Conservation (phyloP, 148 eudicot genomes). For the Chenopodium berlandieri region DNA sequence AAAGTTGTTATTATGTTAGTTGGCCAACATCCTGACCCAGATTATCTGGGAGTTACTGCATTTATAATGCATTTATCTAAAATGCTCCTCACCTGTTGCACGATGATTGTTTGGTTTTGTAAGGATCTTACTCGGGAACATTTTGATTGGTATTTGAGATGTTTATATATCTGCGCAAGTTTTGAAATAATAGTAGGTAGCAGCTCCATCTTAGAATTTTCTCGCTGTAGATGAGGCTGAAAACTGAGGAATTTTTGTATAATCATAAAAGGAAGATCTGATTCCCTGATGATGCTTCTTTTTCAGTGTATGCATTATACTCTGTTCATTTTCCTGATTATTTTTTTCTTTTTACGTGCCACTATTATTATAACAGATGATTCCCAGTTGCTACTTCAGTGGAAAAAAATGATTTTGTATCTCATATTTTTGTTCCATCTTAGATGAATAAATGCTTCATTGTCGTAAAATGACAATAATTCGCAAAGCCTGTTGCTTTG, state of each 20-base stretch:
- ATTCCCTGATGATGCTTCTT: neutral
- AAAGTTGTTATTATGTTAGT: neutral
- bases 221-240: slow-evolving; percentile 6
- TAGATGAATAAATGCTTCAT: no score
- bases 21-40: neutral
- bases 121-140: neutral
- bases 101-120: neutral
- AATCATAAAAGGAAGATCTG: neutral
- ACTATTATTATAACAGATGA: neutral
- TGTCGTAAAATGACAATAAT: no score
- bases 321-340: neutral
- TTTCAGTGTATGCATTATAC: neutral
- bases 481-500: no score
- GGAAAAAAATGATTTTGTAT: neutral
- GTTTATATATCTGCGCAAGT: neutral
- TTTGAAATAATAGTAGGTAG: neutral
- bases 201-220: neutral
- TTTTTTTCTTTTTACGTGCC: no score
- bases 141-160: slow-evolving; percentile 5
- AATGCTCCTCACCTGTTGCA: neutral
- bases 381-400: neutral
- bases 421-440: neutral
- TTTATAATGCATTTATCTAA: neutral
- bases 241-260: neutral
- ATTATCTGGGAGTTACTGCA: neutral